Base-by-base conservation (phyloP, 352 stramenopile species). In the Phytophthora meadii region DNA sequence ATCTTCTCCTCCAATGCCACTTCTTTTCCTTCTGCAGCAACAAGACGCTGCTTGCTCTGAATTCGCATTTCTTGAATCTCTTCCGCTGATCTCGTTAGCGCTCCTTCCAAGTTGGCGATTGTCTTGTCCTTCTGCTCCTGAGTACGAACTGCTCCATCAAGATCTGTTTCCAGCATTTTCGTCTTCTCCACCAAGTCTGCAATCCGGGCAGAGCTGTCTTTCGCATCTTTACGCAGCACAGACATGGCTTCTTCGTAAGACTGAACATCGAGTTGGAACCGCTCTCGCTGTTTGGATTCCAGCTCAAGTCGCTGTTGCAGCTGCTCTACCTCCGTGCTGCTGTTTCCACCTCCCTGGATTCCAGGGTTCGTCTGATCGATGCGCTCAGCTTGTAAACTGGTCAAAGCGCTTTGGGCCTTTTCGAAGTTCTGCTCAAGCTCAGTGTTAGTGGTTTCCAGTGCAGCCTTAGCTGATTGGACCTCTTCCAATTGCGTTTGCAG, bases 181-280 rank as follows among this genome's bases (percentile, higher is more conserved):
- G 81, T 50, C 37, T 74, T 74, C 41, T 87, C 79, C 27, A 66
- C 25, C 12, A 82, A 48, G 24, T 78, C 72, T 25, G 66, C 51
- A 28, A 79, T 75, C 5, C 54, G 72, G 27, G 83, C 65, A 0
- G 77, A 79, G 42, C 62, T 83, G 17, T 75, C 62, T 50, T 87
- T 88, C n/a, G 84, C 55, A 44, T 93, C 74, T 17, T 72, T 68
- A 8, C 80, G 82, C 17, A 90, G 42, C n/a, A 88, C 44, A 32
- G 72, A 66, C 8, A 89, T 44, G 3, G 78, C 76, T 55, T 91
- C 84, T 56, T 84, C 72, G 55, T 91, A 93, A 30, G 84, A 93
- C 40, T 79, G 71, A 7, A 89, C 72, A 47, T 93, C 84, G 19
- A 90, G 66, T 37, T 87, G 73, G 3, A 90, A 70, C 34, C 71